A percentile compares a stretch with the other conserved stretches of the same genome.
These are phyloP conservation scores for Catunica adiposa DNA, from an alignment of 2,329 filamentous ascomycete genomes.

Conservation along the genomic window DNA sequence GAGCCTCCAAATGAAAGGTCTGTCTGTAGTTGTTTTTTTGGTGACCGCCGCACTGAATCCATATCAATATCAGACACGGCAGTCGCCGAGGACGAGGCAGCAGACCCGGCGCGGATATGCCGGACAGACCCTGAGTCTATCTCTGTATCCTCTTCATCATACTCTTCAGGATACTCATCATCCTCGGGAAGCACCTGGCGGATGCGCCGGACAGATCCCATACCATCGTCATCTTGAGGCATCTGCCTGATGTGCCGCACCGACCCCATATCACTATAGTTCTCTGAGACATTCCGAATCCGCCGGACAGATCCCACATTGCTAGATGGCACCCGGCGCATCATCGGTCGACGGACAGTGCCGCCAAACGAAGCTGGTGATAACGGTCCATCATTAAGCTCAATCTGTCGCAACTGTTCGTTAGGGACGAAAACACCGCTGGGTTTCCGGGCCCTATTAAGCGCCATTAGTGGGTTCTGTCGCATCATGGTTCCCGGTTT, in stretches of 20 bases:
- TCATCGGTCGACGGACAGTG: constrained; percentile 45
- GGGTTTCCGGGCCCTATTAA: constrained; percentile 4
- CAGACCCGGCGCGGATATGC: background rate
- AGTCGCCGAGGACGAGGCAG: background rate
- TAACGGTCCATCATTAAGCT: constrained; percentile 40
- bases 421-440: constrained; percentile 25
- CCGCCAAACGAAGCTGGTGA: constrained; percentile 31
- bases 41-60: constrained; percentile 12
- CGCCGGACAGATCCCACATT: constrained; percentile 12
- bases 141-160: constrained; percentile 1
- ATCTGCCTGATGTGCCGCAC: constrained; percentile 7
- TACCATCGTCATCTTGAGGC: constrained; percentile 3
- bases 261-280: constrained; percentile 6
- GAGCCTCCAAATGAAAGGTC: constrained; percentile 91
- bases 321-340: constrained; percentile 11
- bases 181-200: constrained; percentile 70
- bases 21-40: constrained; percentile 49
- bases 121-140: constrained; percentile 26
- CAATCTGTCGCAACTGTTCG: constrained; percentile 42
- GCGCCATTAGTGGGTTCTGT: background rate
- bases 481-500: constrained; percentile 4
- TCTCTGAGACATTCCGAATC: constrained; percentile 11
- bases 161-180: constrained; percentile 55
- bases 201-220: constrained; percentile 11
- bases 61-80: background rate